Percentiles rank a stretch among this genome's conserved stretches.
Evolutionary conservation across 148 eudicot genomes (phyloP).

Genomic region (Diospyros lotus): DNA sequence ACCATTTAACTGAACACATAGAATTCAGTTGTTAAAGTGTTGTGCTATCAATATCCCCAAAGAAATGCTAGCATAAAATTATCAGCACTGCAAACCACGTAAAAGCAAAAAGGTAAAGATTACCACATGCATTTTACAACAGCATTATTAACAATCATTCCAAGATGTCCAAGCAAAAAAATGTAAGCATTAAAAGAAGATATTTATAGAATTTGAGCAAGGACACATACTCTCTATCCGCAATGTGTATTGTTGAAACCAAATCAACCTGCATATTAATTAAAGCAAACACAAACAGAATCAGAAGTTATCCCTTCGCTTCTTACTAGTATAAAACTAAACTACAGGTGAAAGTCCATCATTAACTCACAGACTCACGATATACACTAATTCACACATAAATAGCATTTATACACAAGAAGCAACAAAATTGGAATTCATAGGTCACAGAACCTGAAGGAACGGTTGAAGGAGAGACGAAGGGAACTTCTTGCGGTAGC

Average conservation of each 20-base stretch:
- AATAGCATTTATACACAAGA: no score
- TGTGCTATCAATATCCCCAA: no score
- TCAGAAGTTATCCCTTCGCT: not conserved
- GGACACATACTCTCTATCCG: conserved; percentile 73
- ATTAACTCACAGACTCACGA: not conserved
- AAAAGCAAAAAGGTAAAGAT: no score
- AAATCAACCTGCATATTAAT: conserved; percentile 74
- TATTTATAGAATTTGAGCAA: not conserved
- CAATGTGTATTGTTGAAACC: conserved; percentile 97
- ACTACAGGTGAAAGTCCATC: not conserved
- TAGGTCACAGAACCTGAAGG: conserved; percentile 41
- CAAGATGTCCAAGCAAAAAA: not conserved
- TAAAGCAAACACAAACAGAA: conserved; percentile 6
- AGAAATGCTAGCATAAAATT: no score
- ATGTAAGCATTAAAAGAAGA: not conserved
- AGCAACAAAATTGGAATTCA: not conserved
- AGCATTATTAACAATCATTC: not conserved
- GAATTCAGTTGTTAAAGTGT: no score
- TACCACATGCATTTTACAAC: no score
- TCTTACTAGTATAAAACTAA: not conserved
- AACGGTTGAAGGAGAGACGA: conserved; percentile 86
- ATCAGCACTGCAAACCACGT: no score
- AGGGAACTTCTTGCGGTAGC: conserved; percentile 85
- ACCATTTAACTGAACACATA: not conserved
- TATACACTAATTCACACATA: no score